Conservation (phyloP, 495 filamentous ascomycete species). For the Penicillium angulare region DNA sequence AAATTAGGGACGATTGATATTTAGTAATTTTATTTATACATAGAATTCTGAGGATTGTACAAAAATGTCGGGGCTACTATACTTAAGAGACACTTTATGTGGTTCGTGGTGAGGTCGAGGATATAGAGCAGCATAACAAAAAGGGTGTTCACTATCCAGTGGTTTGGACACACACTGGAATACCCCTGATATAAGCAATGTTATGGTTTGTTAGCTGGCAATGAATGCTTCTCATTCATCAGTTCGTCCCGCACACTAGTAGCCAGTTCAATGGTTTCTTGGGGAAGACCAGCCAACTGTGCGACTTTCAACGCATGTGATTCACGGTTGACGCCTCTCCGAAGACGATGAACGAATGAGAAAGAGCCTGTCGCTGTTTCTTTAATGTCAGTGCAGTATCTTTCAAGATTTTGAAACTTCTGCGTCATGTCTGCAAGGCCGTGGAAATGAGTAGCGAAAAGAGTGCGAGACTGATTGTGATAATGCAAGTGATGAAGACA, state of each 20-base stretch:
- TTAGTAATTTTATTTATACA: too few species aligned
- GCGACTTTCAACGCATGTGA: slow-evolving; percentile 95
- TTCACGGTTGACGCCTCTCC: slow-evolving; percentile 77
- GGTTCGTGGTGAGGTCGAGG: too few species aligned
- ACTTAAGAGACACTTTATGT: too few species aligned
- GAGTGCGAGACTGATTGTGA: slow-evolving; percentile 69
- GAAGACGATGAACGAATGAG: slow-evolving; percentile 80
- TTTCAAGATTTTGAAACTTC: slow-evolving; percentile 62
- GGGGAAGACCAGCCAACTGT: slow-evolving; percentile 72
- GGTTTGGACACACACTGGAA: too few species aligned
- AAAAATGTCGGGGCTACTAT: too few species aligned
- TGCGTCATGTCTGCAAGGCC: slow-evolving; percentile 72
- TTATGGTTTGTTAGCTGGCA: background rate
- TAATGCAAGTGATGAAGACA: slow-evolving; percentile 77
- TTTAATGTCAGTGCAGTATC: slow-evolving; percentile 87
- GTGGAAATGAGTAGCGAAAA: slow-evolving; percentile 98
- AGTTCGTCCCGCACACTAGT: slow-evolving; percentile 26
- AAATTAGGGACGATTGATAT: too few species aligned
- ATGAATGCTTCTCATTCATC: slow-evolving; percentile 1
- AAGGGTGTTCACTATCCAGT: too few species aligned
- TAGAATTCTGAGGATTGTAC: too few species aligned
- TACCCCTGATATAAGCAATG: too few species aligned
- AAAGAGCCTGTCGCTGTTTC: slow-evolving; percentile 65
- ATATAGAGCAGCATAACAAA: too few species aligned
- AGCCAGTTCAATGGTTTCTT: slow-evolving; percentile 57